Conservation (phyloP, 352 stramenopile genomes). For the Globisporangium nunn region DNA sequence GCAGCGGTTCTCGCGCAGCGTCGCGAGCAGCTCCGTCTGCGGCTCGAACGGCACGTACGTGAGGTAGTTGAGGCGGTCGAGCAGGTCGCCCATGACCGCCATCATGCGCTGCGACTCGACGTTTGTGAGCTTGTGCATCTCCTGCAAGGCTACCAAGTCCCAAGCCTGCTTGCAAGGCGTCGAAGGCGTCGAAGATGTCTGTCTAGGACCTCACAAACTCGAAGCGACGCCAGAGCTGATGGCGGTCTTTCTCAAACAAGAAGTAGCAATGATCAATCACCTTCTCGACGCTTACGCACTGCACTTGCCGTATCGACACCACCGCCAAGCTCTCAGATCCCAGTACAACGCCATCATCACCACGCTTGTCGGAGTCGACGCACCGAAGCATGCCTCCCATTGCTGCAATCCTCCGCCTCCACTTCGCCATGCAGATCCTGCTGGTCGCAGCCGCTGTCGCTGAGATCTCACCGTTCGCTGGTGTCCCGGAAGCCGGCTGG, state of each 20-base stretch:
- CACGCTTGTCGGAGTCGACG: no score
- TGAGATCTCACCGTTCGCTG: neutral
- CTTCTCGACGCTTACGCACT: neutral
- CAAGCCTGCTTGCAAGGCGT: no score
- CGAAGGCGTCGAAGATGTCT: no score
- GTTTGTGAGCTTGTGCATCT: constrained; percentile 86
- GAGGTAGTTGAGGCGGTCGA: constrained; percentile 82
- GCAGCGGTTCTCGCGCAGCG: constrained; percentile 57
- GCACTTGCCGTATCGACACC: neutral
- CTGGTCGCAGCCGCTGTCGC: neutral
- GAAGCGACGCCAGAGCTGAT: neutral
- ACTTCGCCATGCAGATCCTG: neutral
- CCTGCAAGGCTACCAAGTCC: no score
- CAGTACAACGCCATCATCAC: neutral
- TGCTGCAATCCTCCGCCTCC: neutral
- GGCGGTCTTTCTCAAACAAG: neutral
- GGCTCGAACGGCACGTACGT: constrained; percentile 72
- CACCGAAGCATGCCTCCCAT: neutral
- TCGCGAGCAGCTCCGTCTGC: constrained; percentile 40
- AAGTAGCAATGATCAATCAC: neutral
- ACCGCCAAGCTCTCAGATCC: neutral
- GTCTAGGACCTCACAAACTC: no score
- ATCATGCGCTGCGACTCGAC: constrained; percentile 87
- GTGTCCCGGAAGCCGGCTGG: neutral
- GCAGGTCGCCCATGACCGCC: constrained; percentile 78